Conservation (phyloP, 805 yeast species). For the Candida broadrunensis region DNA sequence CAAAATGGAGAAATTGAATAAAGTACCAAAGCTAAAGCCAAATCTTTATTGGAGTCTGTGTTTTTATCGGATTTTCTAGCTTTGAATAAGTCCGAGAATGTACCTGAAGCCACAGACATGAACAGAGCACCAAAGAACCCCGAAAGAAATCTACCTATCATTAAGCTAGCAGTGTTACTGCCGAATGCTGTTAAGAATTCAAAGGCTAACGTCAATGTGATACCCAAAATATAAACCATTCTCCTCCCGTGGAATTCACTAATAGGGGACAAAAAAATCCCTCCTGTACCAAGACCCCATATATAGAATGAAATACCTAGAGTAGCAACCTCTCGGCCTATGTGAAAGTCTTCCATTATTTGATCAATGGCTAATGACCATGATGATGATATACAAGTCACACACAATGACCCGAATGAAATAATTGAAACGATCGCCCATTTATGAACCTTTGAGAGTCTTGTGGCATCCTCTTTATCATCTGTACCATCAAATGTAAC, state of each 20-base stretch:
- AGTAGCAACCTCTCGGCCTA: conserved; percentile 21
- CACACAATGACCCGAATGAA: conserved; percentile 20
- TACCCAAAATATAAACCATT: conserved; percentile 38
- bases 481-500: conserved; percentile 20
- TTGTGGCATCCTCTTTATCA: conserved; percentile 22
- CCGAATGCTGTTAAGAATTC: conserved; percentile 23
- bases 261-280: conserved; percentile 47
- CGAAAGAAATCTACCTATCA: conserved; percentile 23
- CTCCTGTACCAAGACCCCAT: conserved; percentile 27
- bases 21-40: conserved; percentile 19
- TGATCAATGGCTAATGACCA: conserved; percentile 25
- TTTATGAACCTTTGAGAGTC: conserved; percentile 18
- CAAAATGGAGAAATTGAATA: conserved; percentile 27
- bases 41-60: conserved; percentile 16
- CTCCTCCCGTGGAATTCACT: conserved; percentile 67
- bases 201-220: conserved; percentile 16
- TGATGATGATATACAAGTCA: conserved; percentile 24
- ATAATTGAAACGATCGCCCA: conserved; percentile 23
- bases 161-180: conserved; percentile 20
- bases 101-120: conserved; percentile 28
- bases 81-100: conserved; percentile 26
- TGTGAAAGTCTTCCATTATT: conserved; percentile 18
- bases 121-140: conserved; percentile 27
- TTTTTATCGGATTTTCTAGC: conserved; percentile 3
- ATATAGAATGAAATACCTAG: conserved; percentile 27